Base-by-base conservation (phyloP, 106 monocot species). In the Alisma plantagoaquatica region DNA sequence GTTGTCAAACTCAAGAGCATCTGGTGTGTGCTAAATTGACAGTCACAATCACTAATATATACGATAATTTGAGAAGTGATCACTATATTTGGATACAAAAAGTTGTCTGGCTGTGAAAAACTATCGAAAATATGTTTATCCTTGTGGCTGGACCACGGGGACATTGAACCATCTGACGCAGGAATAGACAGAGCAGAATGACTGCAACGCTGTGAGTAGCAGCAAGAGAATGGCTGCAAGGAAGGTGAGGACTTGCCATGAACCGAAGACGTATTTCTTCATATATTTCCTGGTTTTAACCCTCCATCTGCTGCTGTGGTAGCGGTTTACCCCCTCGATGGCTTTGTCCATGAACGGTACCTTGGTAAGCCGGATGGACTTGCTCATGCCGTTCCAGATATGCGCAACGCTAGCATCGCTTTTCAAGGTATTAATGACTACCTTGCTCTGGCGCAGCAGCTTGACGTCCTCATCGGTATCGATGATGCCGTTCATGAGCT, bases 401-500 rank as follows among this genome's bases (percentile, higher is more conserved):
- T 59, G 51, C 24, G 77, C 74, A 15, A 67, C 83, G 25, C 74
- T 63, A 20, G 9, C 42, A 12, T 83, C 77, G 48, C 66, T 74
- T 74, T 77, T 77, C 77, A 83, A 59, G 12, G 27, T 31, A 54
- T 83, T 83, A 21, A 53, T 1, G 6, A 83, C 49, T 1, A 83
- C 43, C 23, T 62, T 67, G 5, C 59, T 49, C 7, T 56, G 27
- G 54, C 70, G 56, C 33, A 83, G 59, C 20, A 77, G 43, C 66
- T 54, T 56, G 25, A 83, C 74, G 41, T 83, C 83, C 20, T 71
- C 59, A 12, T 49, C 62, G 0, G 73, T 74, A 67, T 83, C 77
- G 49, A 77, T 63, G 60, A 83, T 83, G 11, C 83, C 83, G 49
- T 83, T 83, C 65, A 83, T 83, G 54, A 83, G 53, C 58, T 83